These are phyloP conservation scores for Termitomyces bulborhizus DNA, from an alignment of 768 basidiomycete genomes.

Conservation along the genomic window DNA sequence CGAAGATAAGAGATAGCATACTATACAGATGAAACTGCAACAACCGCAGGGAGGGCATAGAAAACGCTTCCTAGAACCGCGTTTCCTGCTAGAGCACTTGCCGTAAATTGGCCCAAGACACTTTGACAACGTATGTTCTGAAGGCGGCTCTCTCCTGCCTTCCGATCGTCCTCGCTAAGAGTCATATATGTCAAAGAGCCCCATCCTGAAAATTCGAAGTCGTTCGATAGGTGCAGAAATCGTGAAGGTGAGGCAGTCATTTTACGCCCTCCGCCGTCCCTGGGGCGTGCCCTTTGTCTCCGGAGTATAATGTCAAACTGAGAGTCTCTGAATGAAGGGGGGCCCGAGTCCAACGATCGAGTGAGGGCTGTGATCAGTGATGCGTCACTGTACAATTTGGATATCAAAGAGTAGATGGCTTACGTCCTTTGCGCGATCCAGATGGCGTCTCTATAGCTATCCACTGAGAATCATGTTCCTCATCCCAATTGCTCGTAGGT, in stretches of 20 bases:
- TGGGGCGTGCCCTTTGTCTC: conserved; percentile 24
- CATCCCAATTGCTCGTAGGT: too few species aligned
- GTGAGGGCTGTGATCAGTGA: background rate
- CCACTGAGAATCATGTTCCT: background rate
- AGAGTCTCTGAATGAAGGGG: background rate
- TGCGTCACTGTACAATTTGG: background rate
- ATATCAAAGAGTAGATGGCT: background rate
- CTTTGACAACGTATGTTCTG: conserved; percentile 24
- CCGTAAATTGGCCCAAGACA: conserved; percentile 57
- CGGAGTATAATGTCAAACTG: conserved; percentile 1
- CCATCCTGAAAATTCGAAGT: conserved; percentile 74
- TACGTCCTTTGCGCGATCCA: background rate
- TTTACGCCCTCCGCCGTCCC: conserved; percentile 37
- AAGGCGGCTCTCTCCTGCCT: conserved; percentile 25
- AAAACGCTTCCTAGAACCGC: conserved; percentile 64
- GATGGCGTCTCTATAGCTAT: background rate
- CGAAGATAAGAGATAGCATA: conserved; percentile 23
- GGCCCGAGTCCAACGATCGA: background rate
- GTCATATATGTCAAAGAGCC: conserved; percentile 44
- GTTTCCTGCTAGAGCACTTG: conserved; percentile 62
- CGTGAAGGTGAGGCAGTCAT: conserved; percentile 42
- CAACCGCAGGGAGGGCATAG: conserved; percentile 63
- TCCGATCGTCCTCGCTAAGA: conserved; percentile 37
- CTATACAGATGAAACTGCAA: conserved; percentile 59
- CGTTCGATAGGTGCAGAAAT: conserved; percentile 53